Conservation (phyloP, 2,329 filamentous ascomycete species). For the Calonectria naviculata region DNA sequence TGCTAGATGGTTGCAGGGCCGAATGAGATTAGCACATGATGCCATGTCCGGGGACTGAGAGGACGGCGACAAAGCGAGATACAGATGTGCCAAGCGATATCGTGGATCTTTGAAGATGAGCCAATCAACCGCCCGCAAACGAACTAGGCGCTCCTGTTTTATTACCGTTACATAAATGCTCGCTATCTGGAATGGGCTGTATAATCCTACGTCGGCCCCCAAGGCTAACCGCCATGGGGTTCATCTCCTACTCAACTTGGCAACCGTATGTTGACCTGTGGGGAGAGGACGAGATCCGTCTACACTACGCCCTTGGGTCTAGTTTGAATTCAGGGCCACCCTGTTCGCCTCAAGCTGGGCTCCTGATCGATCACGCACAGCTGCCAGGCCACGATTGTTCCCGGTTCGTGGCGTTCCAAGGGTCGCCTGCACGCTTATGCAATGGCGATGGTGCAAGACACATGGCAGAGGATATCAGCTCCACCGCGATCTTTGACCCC, state of each 20-base stretch:
- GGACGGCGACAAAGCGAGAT: neutral
- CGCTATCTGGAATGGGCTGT: too few relatives aligned
- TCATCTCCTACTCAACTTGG: neutral
- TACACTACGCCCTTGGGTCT: neutral
- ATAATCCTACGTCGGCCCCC: neutral
- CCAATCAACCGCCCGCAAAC: neutral
- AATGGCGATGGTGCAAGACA: conserved; percentile 3
- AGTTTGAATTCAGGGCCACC: neutral
- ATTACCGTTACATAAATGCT: neutral
- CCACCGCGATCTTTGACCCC: neutral
- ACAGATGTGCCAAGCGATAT: neutral
- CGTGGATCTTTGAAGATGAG: neutral
- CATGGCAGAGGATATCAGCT: neutral
- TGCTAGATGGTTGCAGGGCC: neutral
- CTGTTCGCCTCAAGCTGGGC: neutral
- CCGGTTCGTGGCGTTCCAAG: neutral
- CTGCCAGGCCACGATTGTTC: neutral
- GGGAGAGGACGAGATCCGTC: neutral
- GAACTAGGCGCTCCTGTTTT: neutral
- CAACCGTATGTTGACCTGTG: neutral
- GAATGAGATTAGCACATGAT: neutral
- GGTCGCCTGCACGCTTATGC: conserved; percentile 2
- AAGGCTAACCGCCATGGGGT: neutral
- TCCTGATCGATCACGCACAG: neutral
- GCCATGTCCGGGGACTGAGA: neutral